These are phyloP conservation scores for Mrakiaceae sp. DNA, from an alignment of 1,284 basidiomycete species.

Conservation along the genomic window DNA sequence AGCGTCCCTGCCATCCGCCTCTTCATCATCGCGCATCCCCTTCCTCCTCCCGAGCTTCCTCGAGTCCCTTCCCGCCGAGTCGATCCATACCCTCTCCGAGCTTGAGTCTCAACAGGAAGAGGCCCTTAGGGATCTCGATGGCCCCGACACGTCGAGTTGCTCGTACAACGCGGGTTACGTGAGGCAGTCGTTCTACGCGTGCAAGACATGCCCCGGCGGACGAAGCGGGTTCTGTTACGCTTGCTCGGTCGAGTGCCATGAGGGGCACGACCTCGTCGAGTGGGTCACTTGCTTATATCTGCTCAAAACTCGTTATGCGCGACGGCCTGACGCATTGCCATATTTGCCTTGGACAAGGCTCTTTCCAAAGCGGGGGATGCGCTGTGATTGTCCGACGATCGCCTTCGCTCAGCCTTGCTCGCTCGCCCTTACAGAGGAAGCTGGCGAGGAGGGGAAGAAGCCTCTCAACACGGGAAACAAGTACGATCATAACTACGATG, in stretches of 20 bases:
- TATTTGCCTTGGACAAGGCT: not conserved
- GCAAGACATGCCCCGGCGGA: not conserved
- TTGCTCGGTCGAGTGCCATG: slow-evolving; percentile 6
- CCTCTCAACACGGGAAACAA: not conserved
- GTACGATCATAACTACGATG: slow-evolving; percentile 9
- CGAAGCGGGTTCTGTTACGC: slow-evolving; percentile 3
- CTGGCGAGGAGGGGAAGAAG: not conserved
- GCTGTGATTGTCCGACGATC: slow-evolving; percentile 9
- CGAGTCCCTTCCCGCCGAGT: no score
- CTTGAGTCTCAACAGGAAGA: no score
- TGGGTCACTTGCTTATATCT: no score
- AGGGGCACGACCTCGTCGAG: not conserved
- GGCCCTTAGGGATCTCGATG: no score
- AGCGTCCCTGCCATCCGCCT: no score
- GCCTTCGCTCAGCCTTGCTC: slow-evolving; percentile 6
- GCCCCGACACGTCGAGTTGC: not conserved
- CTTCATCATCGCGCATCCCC: no score
- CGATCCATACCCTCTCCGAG: no score
- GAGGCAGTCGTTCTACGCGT: slow-evolving; percentile 6
- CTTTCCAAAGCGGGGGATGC: slow-evolving; percentile 4
- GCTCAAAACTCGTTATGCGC: no score
- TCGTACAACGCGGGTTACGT: slow-evolving; percentile 1
- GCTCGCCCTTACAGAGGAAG: not conserved
- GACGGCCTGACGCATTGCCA: no score
- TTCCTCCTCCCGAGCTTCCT: no score